phyloP scores from a whole-genome alignment of 1,284 basidiomycete species.

The Apiotrichum siamense region DNA sequence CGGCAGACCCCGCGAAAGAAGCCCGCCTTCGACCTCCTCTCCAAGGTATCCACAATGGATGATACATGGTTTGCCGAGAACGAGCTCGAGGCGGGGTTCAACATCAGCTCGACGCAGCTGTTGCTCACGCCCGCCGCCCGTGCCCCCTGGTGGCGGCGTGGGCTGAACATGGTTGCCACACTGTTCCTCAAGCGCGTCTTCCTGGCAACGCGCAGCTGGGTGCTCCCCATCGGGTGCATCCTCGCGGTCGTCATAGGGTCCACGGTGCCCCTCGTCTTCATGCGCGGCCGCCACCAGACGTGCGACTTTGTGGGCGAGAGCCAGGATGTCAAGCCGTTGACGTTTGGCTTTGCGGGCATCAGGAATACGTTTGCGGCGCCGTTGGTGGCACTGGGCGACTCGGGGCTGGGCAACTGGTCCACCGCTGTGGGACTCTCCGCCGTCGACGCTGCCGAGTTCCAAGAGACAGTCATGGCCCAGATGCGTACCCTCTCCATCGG shows the following conservation, averaged over 20 bases:
- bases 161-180: conserved; percentile 46
- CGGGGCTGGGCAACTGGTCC: conserved; percentile 7
- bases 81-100: not conserved
- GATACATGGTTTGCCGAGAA: not conserved
- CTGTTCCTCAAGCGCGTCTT: conserved; percentile 68
- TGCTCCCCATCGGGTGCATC: conserved; percentile 59
- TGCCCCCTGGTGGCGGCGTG: conserved; percentile 1
- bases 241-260: conserved; percentile 60
- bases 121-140: conserved; percentile 1
- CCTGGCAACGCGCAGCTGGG: conserved; percentile 61
- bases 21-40: too few relatives aligned
- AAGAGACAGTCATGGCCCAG: conserved; percentile 51
- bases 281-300: conserved; percentile 52
- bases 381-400: conserved; percentile 44
- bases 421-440: conserved; percentile 22
- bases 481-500: conserved; percentile 55
- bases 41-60: too few relatives aligned
- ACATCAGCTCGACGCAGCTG: not conserved
- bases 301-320: conserved; percentile 42
- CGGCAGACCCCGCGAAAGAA: too few relatives aligned
- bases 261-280: conserved; percentile 61
- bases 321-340: conserved; percentile 11
- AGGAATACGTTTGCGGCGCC: conserved; percentile 49
- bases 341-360: conserved; percentile 13
- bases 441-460: conserved; percentile 54